Evolutionary conservation across 2,329 filamentous ascomycete genomes (phyloP).

Genomic region (Pseudopyricularia javanii): DNA sequence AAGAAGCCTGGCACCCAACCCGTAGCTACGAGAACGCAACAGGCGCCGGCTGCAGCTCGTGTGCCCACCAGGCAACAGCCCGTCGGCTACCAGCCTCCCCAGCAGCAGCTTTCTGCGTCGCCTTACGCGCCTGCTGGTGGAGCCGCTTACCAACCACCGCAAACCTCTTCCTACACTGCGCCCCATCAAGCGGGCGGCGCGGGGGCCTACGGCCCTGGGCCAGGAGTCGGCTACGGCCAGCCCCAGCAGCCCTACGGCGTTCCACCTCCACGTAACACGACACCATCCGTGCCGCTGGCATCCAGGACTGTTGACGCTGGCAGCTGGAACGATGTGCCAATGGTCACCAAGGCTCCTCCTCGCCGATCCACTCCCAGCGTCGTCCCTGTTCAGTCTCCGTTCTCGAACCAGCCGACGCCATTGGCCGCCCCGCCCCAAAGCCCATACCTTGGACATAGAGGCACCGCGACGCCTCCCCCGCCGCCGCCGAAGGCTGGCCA

Average conservation of each 20-base stretch:
- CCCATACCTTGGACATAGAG: slow-evolving; percentile 44
- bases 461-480: slow-evolving; percentile 59
- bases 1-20: slow-evolving; percentile 34
- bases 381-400: slow-evolving; percentile 61
- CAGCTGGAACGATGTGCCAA: slow-evolving; percentile 91
- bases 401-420: slow-evolving; percentile 50
- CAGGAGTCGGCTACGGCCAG: slow-evolving; percentile 24
- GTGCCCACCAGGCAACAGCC: slow-evolving; percentile 27
- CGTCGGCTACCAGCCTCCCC: slow-evolving; percentile 36
- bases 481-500: slow-evolving; percentile 69
- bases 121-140: slow-evolving; percentile 21
- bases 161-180: slow-evolving; percentile 22
- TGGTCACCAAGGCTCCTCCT: slow-evolving; percentile 64
- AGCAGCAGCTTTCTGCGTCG: slow-evolving; percentile 11
- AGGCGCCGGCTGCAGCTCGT: slow-evolving; percentile 7
- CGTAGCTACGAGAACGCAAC: slow-evolving; percentile 18
- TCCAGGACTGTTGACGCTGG: slow-evolving; percentile 59
- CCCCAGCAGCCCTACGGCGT: slow-evolving; percentile 17
- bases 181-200: slow-evolving; percentile 11
- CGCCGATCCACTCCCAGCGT: slow-evolving; percentile 63
- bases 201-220: slow-evolving; percentile 10
- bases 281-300: slow-evolving; percentile 54
- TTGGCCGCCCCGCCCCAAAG: slow-evolving; percentile 46
- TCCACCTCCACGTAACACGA: slow-evolving; percentile 41
- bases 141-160: slow-evolving; percentile 10